Evolutionary conservation across 371 early-diverging fungal genomes (phyloP).

Genomic region (Fennellomyces sp.): DNA sequence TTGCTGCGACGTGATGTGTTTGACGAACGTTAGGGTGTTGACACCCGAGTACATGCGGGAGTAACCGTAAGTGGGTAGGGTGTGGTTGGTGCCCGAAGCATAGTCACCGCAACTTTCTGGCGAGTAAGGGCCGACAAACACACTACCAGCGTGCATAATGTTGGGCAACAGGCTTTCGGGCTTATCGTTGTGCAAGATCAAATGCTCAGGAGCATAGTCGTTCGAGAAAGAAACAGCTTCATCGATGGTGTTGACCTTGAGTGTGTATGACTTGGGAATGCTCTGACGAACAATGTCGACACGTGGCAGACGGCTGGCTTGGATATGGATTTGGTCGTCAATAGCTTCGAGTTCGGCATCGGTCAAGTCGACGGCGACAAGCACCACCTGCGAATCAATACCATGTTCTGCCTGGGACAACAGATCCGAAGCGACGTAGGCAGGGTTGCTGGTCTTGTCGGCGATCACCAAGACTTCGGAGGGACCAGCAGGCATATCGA

Average conservation of each 20-base stretch:
- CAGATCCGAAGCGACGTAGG: slow-evolving; percentile 94
- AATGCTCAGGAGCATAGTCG: slow-evolving; percentile 96
- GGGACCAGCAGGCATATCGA: slow-evolving; percentile 99
- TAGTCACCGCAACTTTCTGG: slow-evolving; percentile 99
- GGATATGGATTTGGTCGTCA: slow-evolving; percentile 77
- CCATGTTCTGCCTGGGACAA: slow-evolving; percentile 98
- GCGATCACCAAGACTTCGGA: slow-evolving; percentile 97
- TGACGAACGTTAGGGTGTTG: slow-evolving; percentile 91
- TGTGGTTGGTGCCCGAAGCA: slow-evolving; percentile 99
- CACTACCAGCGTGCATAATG: slow-evolving; percentile 91
- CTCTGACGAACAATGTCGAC: slow-evolving; percentile 87
- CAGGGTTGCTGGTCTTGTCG: slow-evolving; percentile 81
- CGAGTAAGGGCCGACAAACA: slow-evolving; percentile 95
- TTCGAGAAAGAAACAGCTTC: slow-evolving; percentile 92
- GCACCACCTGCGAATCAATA: slow-evolving; percentile 93
- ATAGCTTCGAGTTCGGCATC: slow-evolving; percentile 70
- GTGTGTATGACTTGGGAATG: slow-evolving; percentile 82
- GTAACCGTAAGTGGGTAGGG: slow-evolving; percentile 97
- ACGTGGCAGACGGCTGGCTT: slow-evolving; percentile 88
- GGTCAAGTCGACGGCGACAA: slow-evolving; percentile 81
- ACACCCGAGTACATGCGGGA: slow-evolving; percentile 98
- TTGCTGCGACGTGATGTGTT: slow-evolving; percentile 94
- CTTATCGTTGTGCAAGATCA: slow-evolving; percentile 89
- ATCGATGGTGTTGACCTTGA: slow-evolving; percentile 68
- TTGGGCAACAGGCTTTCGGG: slow-evolving; percentile 65